These are phyloP conservation scores for Halophytophthora batemanensis DNA, from an alignment of 352 stramenopile species.

Conservation along the genomic window DNA sequence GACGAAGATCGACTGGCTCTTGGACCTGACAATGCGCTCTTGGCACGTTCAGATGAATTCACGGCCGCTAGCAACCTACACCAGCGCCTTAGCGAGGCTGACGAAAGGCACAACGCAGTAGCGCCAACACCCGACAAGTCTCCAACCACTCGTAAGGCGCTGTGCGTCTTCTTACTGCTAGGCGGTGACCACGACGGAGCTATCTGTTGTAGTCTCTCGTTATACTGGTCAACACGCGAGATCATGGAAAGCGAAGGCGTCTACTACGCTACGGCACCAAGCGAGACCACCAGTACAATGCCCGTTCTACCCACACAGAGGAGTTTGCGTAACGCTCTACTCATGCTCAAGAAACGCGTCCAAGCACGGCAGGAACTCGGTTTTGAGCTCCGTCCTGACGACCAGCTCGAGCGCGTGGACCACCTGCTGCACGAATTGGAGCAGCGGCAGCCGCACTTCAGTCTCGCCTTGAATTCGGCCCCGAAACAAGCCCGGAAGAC, in stretches of 20 bases:
- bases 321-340: slow-evolving; percentile 15
- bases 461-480: neutral
- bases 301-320: slow-evolving; percentile 20
- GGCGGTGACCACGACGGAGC: slow-evolving; percentile 38
- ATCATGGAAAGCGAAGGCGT: slow-evolving; percentile 23
- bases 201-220: slow-evolving; percentile 23
- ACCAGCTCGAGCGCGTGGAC: slow-evolving; percentile 19
- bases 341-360: slow-evolving; percentile 34
- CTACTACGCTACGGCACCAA: slow-evolving; percentile 17
- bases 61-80: too few species aligned
- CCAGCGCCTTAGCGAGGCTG: neutral
- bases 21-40: neutral
- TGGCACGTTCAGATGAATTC: too few species aligned
- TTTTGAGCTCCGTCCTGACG: slow-evolving; percentile 15
- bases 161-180: slow-evolving; percentile 29
- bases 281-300: slow-evolving; percentile 10
- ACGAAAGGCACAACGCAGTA: neutral
- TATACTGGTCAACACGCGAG: slow-evolving; percentile 17
- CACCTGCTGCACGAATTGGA: slow-evolving; percentile 5
- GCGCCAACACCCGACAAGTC: neutral
- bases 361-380: slow-evolving; percentile 11
- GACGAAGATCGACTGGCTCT: neutral
- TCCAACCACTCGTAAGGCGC: slow-evolving; percentile 4
- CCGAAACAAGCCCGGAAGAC: neutral
- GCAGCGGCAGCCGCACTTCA: slow-evolving; percentile 13